Evolutionary conservation across 345 rosid genomes (phyloP).

Genomic region (Chamaenerion angustifolium): DNA sequence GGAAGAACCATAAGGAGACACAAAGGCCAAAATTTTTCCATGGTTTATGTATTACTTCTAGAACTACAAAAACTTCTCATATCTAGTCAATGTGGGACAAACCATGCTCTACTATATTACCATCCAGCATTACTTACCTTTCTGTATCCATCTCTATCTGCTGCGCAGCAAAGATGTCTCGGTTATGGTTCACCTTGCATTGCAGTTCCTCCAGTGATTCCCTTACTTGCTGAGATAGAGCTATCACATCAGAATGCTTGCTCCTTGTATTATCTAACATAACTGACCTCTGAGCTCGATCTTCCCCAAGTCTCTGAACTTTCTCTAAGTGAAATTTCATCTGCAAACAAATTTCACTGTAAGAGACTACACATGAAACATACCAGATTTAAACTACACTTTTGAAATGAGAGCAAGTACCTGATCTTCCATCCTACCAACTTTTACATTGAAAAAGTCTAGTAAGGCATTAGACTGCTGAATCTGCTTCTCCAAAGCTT

Average conservation of each 20-base stretch:
- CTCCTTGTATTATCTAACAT: constrained; percentile 46
- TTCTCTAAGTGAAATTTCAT: constrained; percentile 46
- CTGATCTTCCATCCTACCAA: constrained; percentile 77
- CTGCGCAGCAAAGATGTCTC: constrained; percentile 32
- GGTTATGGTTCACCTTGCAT: constrained; percentile 42
- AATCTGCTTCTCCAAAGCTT: constrained; percentile 48
- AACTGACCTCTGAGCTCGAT: constrained; percentile 36
- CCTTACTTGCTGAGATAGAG: constrained; percentile 46
- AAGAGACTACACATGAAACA: neutral
- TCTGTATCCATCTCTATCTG: constrained; percentile 59
- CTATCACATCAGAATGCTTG: constrained; percentile 43
- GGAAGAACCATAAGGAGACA: neutral
- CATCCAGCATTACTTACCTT: constrained; percentile 27
- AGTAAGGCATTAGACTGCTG: constrained; percentile 57
- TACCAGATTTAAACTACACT: no score
- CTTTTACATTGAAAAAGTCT: constrained; percentile 52
- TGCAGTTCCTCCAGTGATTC: constrained; percentile 53
- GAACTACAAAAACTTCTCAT: no score
- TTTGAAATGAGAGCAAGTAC: constrained; percentile 14
- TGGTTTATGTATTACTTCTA: no score
- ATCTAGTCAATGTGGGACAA: no score
- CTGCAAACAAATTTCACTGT: constrained; percentile 33
- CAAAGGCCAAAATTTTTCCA: neutral
- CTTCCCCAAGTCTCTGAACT: constrained; percentile 64
- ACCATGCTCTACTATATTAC: no score